Percentiles rank a stretch among this genome's conserved stretches.
phyloP scores from a whole-genome alignment of 345 rosid species.

The Angophora floribunda region DNA sequence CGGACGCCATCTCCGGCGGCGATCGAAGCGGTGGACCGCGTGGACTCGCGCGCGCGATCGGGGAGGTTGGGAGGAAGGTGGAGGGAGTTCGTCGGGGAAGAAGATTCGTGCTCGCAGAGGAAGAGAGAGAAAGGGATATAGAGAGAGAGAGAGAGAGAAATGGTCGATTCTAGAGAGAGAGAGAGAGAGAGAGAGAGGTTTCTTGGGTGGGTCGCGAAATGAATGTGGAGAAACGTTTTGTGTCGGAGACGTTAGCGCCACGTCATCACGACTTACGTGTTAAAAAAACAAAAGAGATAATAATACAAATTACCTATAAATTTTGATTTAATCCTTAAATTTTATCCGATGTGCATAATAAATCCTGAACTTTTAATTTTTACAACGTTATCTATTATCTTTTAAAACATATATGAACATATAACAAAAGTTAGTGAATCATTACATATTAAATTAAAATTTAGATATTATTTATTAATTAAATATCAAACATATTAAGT shows the following conservation, averaged over 20 bases:
- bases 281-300: neutral
- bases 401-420: too few species aligned
- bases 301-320: too few species aligned
- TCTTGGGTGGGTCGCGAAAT: neutral
- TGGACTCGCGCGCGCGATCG: neutral
- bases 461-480: too few species aligned
- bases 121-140: neutral
- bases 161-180: neutral
- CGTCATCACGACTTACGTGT: neutral
- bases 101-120: neutral
- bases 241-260: neutral
- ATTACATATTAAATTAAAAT: too few species aligned
- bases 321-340: too few species aligned
- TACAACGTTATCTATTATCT: too few species aligned
- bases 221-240: neutral
- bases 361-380: too few species aligned
- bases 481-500: too few species aligned
- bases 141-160: neutral
- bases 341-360: too few species aligned
- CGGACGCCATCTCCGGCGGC: conserved; percentile 61
- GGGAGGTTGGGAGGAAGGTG: neutral
- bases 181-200: neutral
- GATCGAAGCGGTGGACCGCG: neutral
- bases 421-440: too few species aligned
- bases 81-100: neutral